Evolutionary conservation across 1,139 yeast species (phyloP), one percentile per base, ranked within the genome.

Genomic region (Kazachstania sp.): DNA sequence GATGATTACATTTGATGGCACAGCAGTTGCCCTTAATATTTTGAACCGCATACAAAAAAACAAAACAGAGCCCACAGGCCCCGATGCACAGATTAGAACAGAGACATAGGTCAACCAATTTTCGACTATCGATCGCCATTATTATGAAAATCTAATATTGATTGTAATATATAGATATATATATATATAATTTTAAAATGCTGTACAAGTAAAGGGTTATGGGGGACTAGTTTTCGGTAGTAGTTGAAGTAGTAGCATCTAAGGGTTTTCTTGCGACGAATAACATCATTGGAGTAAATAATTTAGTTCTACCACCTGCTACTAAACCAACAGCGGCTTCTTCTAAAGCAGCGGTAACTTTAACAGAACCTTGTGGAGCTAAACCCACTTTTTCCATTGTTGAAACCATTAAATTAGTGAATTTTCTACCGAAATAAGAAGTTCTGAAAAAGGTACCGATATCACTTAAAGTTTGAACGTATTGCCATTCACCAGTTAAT

Each of bases 261-360:
- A 47, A 45, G 45, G 97, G 97, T 72, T 88, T 88, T 72, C 78
- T 83, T 61, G 78, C 87, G 57, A 90, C 77, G 67, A 82, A 90
- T 67, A 90, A 76, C 92, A 86, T 84, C 97, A 90, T 90, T 64
- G 97, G 97, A 43, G 97, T 88, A 71, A 90, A 90, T 58, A 90
- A 75, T 63, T 84, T 83, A 68, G 83, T 77, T 69, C 76, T 77
- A 68, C 96, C 98, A 70, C 98, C 98, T 51, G 80, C 86, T 51
- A 90, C 97, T 65, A 92, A 79, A 68, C 90, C 90, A 54, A 90
- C 81, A 50, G 98, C 98, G 54, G 98, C 98, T 65, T 90, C 95
- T 72, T 92, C 98, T 59, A 92, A 78, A 36, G 97, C 97, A 54
- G 72, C 75, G 39, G 97, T 87, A 54, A 92, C 97, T 72, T 86